A percentile compares a stretch with the other conserved stretches of the same genome.
These are phyloP conservation scores for Backusella parvicylindrica DNA, from an alignment of 192 early-diverging fungal genomes.

Conservation along the genomic window DNA sequence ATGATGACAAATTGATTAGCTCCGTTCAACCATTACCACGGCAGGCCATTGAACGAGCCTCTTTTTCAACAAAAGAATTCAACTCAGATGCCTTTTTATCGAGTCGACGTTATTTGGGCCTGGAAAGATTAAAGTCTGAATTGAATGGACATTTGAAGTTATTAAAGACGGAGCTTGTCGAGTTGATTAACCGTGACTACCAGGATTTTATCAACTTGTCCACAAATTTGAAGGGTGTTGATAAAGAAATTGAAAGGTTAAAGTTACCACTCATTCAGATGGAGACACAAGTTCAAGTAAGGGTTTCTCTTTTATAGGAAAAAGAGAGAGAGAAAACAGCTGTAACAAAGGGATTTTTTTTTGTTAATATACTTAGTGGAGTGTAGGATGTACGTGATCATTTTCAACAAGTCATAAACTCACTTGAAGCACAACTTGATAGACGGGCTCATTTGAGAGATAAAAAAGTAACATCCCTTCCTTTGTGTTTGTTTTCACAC, in stretches of 20 bases:
- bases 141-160: conserved; percentile 50
- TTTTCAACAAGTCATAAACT: conserved; percentile 49
- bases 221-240: conserved; percentile 72
- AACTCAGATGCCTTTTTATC: conserved; percentile 60
- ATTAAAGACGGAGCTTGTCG: conserved; percentile 72
- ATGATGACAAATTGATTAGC: conserved; percentile 17
- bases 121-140: conserved; percentile 64
- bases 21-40: conserved; percentile 23
- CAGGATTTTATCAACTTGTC: conserved; percentile 79
- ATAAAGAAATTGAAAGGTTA: conserved; percentile 61
- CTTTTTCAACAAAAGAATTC: conserved; percentile 40
- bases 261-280: conserved; percentile 56
- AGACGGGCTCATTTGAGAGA: conserved; percentile 63
- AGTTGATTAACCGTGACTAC: conserved; percentile 77
- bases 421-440: conserved; percentile 56
- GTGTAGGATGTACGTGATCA: conserved; percentile 46
- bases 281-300: conserved; percentile 58
- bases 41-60: conserved; percentile 25
- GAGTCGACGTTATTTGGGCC: conserved; percentile 59
- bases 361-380: neutral
- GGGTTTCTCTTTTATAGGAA: neutral
- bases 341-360: neutral
- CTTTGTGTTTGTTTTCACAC: neutral
- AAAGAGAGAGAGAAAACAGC: neutral
- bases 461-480: conserved; percentile 50